phyloP scores from a whole-genome alignment of 1,284 basidiomycete species.

The Cerrena zonata region DNA sequence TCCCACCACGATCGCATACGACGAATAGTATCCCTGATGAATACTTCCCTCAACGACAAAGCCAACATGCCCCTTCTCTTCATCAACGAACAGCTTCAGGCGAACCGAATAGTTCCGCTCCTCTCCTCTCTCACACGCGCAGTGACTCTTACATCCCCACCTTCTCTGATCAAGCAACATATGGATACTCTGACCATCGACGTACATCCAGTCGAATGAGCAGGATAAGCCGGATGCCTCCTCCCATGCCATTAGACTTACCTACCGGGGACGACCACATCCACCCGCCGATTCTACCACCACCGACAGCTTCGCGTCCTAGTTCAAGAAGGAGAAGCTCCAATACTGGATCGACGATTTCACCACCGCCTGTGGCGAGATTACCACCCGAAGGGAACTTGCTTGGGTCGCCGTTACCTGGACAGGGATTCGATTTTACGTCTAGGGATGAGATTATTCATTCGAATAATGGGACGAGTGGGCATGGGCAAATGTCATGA shows the following conservation, averaged over 20 bases:
- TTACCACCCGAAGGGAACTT: not conserved
- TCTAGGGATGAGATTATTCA: not conserved
- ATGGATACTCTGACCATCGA: not conserved
- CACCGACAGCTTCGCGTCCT: not conserved
- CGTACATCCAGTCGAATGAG: not conserved
- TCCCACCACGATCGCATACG: conserved; percentile 7
- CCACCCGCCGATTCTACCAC: not conserved
- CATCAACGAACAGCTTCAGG: conserved; percentile 25
- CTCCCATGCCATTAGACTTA: not conserved
- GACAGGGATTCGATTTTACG: not conserved
- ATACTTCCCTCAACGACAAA: conserved; percentile 4
- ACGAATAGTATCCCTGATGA: conserved; percentile 11
- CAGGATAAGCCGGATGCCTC: not conserved
- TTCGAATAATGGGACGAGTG: not conserved
- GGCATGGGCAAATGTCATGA: not conserved
- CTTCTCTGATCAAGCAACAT: not conserved
- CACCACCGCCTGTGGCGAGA: not conserved
- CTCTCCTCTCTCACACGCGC: conserved; percentile 30
- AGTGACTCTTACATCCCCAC: conserved; percentile 18
- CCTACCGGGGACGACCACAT: not conserved
- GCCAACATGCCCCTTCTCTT: conserved; percentile 14
- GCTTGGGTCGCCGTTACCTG: not conserved
- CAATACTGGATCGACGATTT: not conserved
- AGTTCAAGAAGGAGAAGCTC: not conserved
- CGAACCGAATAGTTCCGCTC: conserved; percentile 19